Evolutionary conservation across 306 rosid genomes (phyloP).

Genomic region (Carpinus viminea): DNA sequence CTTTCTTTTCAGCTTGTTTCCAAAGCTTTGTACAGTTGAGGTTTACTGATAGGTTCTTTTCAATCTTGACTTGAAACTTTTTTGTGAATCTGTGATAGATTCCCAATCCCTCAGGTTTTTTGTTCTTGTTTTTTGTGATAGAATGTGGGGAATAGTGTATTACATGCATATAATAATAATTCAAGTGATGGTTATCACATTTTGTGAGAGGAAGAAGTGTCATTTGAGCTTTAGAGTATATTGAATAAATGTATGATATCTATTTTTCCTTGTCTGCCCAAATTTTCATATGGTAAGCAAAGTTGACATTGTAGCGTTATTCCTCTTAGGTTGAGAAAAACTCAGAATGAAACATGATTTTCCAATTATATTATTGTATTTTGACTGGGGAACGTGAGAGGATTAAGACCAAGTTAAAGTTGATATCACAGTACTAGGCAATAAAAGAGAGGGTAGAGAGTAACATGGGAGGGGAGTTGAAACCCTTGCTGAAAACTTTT

Average conservation of each 20-base stretch:
- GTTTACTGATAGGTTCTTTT: background rate
- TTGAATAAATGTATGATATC: background rate
- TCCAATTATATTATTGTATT: too few relatives aligned
- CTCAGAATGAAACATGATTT: too few relatives aligned
- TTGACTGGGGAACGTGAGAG: too few relatives aligned
- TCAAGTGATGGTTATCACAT: background rate
- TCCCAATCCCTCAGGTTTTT: background rate
- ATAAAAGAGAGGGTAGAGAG: too few relatives aligned
- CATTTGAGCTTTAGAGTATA: background rate
- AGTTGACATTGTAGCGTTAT: background rate
- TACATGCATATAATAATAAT: background rate
- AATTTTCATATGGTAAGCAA: background rate
- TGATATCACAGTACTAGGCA: too few relatives aligned
- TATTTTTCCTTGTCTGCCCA: background rate
- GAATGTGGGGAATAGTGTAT: background rate
- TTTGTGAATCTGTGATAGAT: background rate
- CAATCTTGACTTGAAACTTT: background rate
- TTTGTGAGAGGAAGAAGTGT: background rate
- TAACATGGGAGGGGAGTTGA: too few relatives aligned
- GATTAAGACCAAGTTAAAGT: too few relatives aligned
- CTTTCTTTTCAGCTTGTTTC: background rate
- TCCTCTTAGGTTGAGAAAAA: too few relatives aligned
- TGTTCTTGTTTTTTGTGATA: background rate
- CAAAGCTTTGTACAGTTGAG: background rate
- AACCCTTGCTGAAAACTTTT: too few relatives aligned